phyloP scores from a whole-genome alignment of 495 filamentous ascomycete species.

The Antarctomyces pellizariae region DNA sequence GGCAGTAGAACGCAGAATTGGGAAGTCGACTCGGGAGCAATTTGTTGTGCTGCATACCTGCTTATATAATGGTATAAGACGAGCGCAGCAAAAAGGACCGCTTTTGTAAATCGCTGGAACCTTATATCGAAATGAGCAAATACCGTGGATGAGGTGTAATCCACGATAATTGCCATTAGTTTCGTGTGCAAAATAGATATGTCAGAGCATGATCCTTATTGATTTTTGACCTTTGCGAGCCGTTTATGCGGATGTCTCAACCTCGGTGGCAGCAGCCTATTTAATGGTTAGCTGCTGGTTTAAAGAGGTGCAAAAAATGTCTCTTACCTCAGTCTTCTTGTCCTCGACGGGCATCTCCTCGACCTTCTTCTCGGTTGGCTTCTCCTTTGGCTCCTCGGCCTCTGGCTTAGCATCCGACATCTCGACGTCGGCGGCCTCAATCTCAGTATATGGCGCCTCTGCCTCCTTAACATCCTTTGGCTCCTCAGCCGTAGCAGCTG shows the following conservation, averaged over 20 bases:
- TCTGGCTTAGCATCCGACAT: conserved; percentile 5
- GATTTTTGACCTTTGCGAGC: too few relatives aligned
- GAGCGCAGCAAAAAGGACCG: too few relatives aligned
- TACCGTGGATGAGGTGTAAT: too few relatives aligned
- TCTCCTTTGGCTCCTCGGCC: conserved; percentile 8
- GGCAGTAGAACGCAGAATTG: too few relatives aligned
- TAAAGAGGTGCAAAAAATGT: background rate
- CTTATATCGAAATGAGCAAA: too few relatives aligned
- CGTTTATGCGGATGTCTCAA: conserved; percentile 9
- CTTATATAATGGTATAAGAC: too few relatives aligned
- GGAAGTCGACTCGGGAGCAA: too few relatives aligned
- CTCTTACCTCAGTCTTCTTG: conserved; percentile 13
- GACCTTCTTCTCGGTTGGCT: conserved; percentile 6
- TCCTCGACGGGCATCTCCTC: conserved; percentile 4
- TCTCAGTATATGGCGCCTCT: background rate
- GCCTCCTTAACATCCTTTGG: background rate
- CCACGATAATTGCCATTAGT: too few relatives aligned
- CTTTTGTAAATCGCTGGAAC: too few relatives aligned
- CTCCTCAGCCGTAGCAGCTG: background rate
- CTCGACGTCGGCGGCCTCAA: conserved; percentile 1
- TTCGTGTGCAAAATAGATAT: too few relatives aligned
- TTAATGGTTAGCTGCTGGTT: conserved; percentile 12
- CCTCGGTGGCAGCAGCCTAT: conserved; percentile 2
- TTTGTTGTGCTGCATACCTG: too few relatives aligned
- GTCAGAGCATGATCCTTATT: too few relatives aligned